Evolutionary conservation across 2,329 filamentous ascomycete species (phyloP), one percentile per base, ranked within the genome.

Genomic region (Zymoseptoria pseudotritici): DNA sequence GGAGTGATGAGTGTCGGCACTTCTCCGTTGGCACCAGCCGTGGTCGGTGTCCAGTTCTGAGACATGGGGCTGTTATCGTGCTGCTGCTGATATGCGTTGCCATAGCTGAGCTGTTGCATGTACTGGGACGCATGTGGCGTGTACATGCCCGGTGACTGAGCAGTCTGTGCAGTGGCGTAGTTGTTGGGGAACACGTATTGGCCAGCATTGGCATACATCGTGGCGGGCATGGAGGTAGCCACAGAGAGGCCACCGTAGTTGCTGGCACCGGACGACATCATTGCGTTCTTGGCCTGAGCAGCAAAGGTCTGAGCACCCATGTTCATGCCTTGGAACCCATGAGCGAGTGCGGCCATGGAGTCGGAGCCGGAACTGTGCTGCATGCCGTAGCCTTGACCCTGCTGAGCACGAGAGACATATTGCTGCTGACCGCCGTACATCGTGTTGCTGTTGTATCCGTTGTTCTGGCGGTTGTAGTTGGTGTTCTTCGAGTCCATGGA

Each of bases 1-100:
- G 79, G 78, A 19, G 78, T 80, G 73, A 80, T 78, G 55, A 81
- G 72, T 8, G 78, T 76, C 4, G 79, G 79, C 61, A 80, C 77
- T 29, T 80, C 78, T 8, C 73, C 75, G 19, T 76, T 79, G 4
- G 77, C 74, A 61, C 78, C 75, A 50, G 75, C 75, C 42, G 66
- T 65, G 55, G 70, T 73, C 2, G 72, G 71, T 17, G 78, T 75
- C 79, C 79, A 81, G 63, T 72, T 74, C 60, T 73, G 70, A 13
- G 76, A 77, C 65, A 80, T 72, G 6, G 78, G 77, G 69, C 74
- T 78, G 64, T 79, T 76, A 63, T 78, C 74, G 52, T 74, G 69
- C 60, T 75, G 74, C 61, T 79, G 76, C 55, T 79, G 79, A n/a
- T 46, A 46, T 17, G 13, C 36, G 63, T 74, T 68, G 31, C 70